Evolutionary conservation across 2,329 filamentous ascomycete species (phyloP).

Genomic region (Penicillium sp.): DNA sequence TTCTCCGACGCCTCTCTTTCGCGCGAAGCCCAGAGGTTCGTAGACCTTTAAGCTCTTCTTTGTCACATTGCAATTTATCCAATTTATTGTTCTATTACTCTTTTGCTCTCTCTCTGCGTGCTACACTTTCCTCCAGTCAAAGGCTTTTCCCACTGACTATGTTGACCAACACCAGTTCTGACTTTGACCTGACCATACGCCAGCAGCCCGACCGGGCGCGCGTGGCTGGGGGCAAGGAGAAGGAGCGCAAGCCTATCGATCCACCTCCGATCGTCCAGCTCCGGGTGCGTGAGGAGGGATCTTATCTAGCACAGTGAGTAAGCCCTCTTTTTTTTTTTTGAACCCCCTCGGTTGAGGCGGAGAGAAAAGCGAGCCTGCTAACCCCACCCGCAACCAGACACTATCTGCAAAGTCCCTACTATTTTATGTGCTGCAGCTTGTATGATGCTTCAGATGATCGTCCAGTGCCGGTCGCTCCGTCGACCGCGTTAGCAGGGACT

Average conservation of each 20-base stretch:
- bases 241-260: slow-evolving; percentile 84
- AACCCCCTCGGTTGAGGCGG: neutral
- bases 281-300: slow-evolving; percentile 47
- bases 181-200: slow-evolving; percentile 60
- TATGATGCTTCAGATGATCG: slow-evolving; percentile 51
- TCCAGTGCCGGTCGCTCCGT: slow-evolving; percentile 45
- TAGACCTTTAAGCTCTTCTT: slow-evolving; percentile 14
- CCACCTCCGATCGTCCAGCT: slow-evolving; percentile 80
- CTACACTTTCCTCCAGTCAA: neutral
- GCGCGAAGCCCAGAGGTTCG: slow-evolving; percentile 45
- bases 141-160: slow-evolving; percentile 39
- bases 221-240: slow-evolving; percentile 72
- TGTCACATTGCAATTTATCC: neutral
- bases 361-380: neutral
- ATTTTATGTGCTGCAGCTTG: slow-evolving; percentile 62
- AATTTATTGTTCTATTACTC: neutral
- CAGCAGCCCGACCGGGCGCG: slow-evolving; percentile 69
- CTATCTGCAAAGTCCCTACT: slow-evolving; percentile 65
- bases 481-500: slow-evolving; percentile 66
- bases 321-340: neutral
- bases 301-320: slow-evolving; percentile 62
- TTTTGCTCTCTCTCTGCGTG: neutral
- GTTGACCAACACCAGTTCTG: slow-evolving; percentile 48
- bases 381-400: slow-evolving; percentile 42
- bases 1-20: slow-evolving; percentile 43